Evolutionary conservation across 2,329 filamentous ascomycete genomes (phyloP).

Genomic region (Fusarium duplospermum): DNA sequence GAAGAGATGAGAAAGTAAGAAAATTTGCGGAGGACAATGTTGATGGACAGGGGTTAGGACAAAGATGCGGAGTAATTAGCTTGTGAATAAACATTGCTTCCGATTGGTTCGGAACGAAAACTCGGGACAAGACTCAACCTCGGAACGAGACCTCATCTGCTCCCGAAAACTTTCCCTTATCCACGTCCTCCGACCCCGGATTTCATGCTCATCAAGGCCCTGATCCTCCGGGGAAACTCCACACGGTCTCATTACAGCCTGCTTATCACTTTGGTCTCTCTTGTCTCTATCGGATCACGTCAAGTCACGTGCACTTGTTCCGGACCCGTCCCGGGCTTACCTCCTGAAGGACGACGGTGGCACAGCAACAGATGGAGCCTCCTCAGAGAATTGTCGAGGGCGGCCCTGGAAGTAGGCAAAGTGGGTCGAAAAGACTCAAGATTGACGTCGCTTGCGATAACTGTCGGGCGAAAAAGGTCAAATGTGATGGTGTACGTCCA

Average conservation of each 20-base stretch:
- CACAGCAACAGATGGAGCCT: conserved; percentile 27
- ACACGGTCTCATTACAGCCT: background rate
- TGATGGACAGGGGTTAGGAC: conserved; percentile 2
- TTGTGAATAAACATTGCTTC: background rate
- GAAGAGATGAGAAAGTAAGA: conserved; percentile 42
- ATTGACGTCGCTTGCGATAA: conserved; percentile 57
- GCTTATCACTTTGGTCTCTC: background rate
- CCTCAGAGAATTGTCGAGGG: conserved; percentile 4
- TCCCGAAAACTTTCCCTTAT: conserved; percentile 1
- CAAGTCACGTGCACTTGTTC: conserved; percentile 7
- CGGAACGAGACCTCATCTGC: background rate
- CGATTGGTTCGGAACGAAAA: conserved; percentile 20
- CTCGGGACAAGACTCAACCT: background rate
- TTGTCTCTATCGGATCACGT: background rate
- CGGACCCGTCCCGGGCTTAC: conserved; percentile 21
- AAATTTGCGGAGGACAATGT: background rate
- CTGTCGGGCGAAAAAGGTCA: conserved; percentile 55
- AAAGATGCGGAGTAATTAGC: conserved; percentile 1
- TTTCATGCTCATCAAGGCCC: background rate
- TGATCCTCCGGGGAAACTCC: conserved; percentile 1
- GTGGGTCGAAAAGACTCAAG: conserved; percentile 54
- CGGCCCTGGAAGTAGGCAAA: conserved; percentile 1
- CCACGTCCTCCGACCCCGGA: conserved; percentile 4
- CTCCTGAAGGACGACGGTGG: background rate
- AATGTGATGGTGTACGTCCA: conserved; percentile 55